Conservation (phyloP, 1,139 yeast species). For the Debaryomycetaceae sp. region DNA sequence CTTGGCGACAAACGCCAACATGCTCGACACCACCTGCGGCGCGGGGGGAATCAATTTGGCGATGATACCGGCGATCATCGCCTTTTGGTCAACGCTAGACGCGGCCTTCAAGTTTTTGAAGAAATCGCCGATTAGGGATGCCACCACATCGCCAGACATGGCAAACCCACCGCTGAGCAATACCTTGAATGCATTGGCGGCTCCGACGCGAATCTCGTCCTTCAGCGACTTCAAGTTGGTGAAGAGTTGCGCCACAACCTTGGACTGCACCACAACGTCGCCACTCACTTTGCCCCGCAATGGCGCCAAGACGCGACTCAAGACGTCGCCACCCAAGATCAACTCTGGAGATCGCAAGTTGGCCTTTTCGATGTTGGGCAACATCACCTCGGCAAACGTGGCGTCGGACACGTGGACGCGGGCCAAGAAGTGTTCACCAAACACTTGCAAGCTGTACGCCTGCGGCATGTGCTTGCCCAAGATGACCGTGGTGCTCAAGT, state of each 20-base stretch:
- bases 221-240: slow-evolving; percentile 71
- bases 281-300: slow-evolving; percentile 15
- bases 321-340: slow-evolving; percentile 48
- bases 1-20: slow-evolving; percentile 54
- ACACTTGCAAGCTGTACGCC: slow-evolving; percentile 15
- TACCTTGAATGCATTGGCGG: slow-evolving; percentile 37
- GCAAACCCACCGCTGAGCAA: slow-evolving; percentile 2
- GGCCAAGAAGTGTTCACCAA: slow-evolving; percentile 42
- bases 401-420: slow-evolving; percentile 37
- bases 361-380: slow-evolving; percentile 71
- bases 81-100: slow-evolving; percentile 67
- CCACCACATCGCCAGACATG: slow-evolving; percentile 13
- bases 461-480: slow-evolving; percentile 40
- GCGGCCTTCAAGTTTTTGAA: slow-evolving; percentile 55
- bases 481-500: slow-evolving; percentile 33
- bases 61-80: slow-evolving; percentile 39
- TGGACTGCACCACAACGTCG: slow-evolving; percentile 31
- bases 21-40: slow-evolving; percentile 32
- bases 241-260: slow-evolving; percentile 56
- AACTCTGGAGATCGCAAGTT: slow-evolving; percentile 78
- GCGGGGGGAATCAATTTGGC: slow-evolving; percentile 25
- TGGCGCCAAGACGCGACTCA: too few relatives aligned
- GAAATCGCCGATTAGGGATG: slow-evolving; percentile 44
- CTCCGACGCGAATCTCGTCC: slow-evolving; percentile 53
- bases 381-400: slow-evolving; percentile 36